These are phyloP conservation scores for Myxozyma melibiosi DNA, from an alignment of 805 yeast species.

Conservation along the genomic window DNA sequence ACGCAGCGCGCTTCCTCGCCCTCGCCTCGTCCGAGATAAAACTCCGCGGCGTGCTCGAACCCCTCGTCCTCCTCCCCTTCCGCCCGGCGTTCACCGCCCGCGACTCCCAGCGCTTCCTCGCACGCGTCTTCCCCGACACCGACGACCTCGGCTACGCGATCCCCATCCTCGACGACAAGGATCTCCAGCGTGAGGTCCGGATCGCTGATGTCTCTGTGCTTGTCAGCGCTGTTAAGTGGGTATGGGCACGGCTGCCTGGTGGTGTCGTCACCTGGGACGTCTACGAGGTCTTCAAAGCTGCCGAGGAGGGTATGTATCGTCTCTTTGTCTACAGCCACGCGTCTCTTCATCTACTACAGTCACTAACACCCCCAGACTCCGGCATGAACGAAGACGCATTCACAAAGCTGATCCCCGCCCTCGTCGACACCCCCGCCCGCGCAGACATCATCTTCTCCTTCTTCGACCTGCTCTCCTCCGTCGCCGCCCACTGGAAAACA, in stretches of 20 bases:
- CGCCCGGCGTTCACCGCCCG: conserved; percentile 61
- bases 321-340: not conserved
- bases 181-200: conserved; percentile 50
- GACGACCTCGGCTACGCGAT: conserved; percentile 40
- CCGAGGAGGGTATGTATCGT: conserved; percentile 47
- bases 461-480: conserved; percentile 72
- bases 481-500: conserved; percentile 76
- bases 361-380: conserved; percentile 46
- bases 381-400: conserved; percentile 74
- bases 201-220: conserved; percentile 62
- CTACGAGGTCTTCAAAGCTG: conserved; percentile 65
- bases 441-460: conserved; percentile 89
- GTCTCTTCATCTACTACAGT: too few species aligned
- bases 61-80: conserved; percentile 75
- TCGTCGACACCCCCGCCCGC: conserved; percentile 80
- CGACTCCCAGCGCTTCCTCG: conserved; percentile 59
- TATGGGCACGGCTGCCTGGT: conserved; percentile 80
- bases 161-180: conserved; percentile 45
- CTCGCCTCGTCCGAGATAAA: conserved; percentile 72
- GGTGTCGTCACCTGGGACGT: conserved; percentile 87
- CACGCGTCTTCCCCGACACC: conserved; percentile 60
- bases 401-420: conserved; percentile 69
- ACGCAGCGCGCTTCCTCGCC: conserved; percentile 68
- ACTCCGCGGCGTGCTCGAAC: conserved; percentile 67
- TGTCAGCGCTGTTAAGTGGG: conserved; percentile 72